Base-by-base conservation (phyloP, 2,329 filamentous ascomycete species). In the Alternaria sp. region DNA sequence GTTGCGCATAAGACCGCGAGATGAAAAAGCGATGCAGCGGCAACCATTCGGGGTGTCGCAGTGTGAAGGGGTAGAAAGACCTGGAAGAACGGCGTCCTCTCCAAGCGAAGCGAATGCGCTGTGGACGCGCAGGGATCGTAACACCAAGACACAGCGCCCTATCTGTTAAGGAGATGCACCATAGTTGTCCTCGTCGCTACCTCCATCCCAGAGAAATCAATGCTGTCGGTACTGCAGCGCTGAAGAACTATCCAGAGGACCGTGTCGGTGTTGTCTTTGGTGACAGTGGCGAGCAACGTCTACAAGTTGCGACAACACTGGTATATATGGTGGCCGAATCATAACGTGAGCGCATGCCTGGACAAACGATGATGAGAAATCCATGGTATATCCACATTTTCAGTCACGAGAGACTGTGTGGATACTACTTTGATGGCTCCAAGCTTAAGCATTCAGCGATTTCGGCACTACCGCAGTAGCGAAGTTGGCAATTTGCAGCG, bases 191-290 rank as follows among this genome's bases (percentile, higher is more conserved):
- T 75, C 0, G 51, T 75, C 8, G 58, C 62, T 17, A 70, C 64
- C 2, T 61, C 63, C 9, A 53, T 72, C 14, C 62, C 60, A 10
- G 65, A 70, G 29, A 69, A 67, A 28, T 75, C 37, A 60, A 69
- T 2, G 58, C 73, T 6, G 66, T 72, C 8, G 72, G 63, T 9
- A 74, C 72, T 2, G 72, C 17, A 17, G 73, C 5, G 64, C 68
- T 5, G 36, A 58, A 28, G 46, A 56, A 8, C 62, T 75, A 0
- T 55, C 68, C 3, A 62, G 58, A 36, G 42, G 42, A 54, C 21
- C 42, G 61, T 21, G 39, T 75, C 4, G 70, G 70, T 11, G n/a
- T 37, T n/a, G 56, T 72, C 0, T 74, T 74, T 54, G 72, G 72
- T 2, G 52, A 51, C 14, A 74, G 72, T 24, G 13, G 21, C 14